Evolutionary conservation across 352 stramenopile species (phyloP), one percentile per base, ranked within the genome.

Genomic region (Globisporangium megalacanthum): DNA sequence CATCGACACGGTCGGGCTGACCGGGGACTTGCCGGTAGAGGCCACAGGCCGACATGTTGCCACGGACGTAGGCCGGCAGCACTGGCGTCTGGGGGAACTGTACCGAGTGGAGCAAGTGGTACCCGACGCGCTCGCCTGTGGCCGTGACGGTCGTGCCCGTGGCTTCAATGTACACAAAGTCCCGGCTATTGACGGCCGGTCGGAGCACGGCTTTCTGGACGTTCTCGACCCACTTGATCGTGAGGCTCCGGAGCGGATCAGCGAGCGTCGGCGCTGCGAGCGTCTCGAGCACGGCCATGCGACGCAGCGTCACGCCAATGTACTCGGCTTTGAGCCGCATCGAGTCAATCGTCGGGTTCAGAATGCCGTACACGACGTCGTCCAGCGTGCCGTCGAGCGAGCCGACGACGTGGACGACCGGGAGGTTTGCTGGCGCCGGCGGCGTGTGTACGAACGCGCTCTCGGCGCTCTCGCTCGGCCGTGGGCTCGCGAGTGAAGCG

Each of bases 91-190:
- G 35, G 1, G 64, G 51, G 19, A 89, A 75, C 19, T 83, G 64
- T 17, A 90, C 66, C 46, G 75, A 88, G 65, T 88, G 79, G 49
- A 64, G 52, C 9, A 64, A 51, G 50, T 64, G 51, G 46, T 54
- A 64, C 9, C 50, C 50, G 37, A 59, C 58, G 5, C 37, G 46
- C 58, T 64, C 58, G 51, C 52, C 58, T 22, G 54, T 54, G 1
- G 52, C 50, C 17, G 58, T 51, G 14, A 33, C 22, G 42, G 58
- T 44, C 36, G 82, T 73, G 3, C 79, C 79, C 7, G 67, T 86
- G 13, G 77, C 77, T 54, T 89, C 77, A 49, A 89, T 58, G 51
- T 77, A 85, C 50, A 85, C 79, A 37, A 77, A 69, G 65, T 89
- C 79, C 17, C 79, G 77, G 61, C 84, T 77, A 48, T 80, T 79